Evolutionary conservation across 148 eudicot species (phyloP), one percentile per base, ranked within the genome.

Genomic region (Rhododendron simsii): DNA sequence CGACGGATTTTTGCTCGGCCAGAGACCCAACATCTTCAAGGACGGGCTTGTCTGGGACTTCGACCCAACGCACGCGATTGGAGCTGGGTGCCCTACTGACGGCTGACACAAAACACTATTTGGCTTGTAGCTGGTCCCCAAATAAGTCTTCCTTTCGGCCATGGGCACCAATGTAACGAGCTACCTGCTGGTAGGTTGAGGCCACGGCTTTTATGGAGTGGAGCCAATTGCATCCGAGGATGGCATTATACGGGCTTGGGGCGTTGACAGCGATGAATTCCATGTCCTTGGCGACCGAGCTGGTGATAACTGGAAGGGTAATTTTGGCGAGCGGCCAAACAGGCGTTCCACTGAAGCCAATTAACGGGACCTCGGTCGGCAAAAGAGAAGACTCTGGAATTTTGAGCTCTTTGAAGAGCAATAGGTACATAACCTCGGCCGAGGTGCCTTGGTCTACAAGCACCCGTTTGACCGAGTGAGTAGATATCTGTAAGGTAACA

Each of bases 291-390:
- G 44, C 44, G 44, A 39, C 7, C 1, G 7, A 39, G 7, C 44
- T 6, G 0, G 7, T 5, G 7, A 39, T 5, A 0, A 39, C 44
- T 0, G 44, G 44, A 0, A 39, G 7, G 0, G 6, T 5, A 0
- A 39, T 0, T 0, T 39, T 39, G 0, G 0, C 44, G 44, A 5
- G 44, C 0, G 7, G 44, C 44, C 44, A 39, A 0, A 39, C 44
- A 0, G 7, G 44, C 0, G 44, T 39, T 39, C 44, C 44, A 0
- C 0, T 39, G 0, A 39, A 39, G 6, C 44, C 6, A 5, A 39
- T 5, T 0, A 39, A 5, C 0, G 44, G 44, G 0, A 39, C 44
- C 0, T 39, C 6, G 0, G 44, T 0, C 0, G 44, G 7, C 0
- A 39, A 0, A 0, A 39, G 7, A 0, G 44, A 39, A 0, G 6